These are phyloP conservation scores for Aspergillus bridgeri DNA, from an alignment of 495 filamentous ascomycete species.

Conservation along the genomic window DNA sequence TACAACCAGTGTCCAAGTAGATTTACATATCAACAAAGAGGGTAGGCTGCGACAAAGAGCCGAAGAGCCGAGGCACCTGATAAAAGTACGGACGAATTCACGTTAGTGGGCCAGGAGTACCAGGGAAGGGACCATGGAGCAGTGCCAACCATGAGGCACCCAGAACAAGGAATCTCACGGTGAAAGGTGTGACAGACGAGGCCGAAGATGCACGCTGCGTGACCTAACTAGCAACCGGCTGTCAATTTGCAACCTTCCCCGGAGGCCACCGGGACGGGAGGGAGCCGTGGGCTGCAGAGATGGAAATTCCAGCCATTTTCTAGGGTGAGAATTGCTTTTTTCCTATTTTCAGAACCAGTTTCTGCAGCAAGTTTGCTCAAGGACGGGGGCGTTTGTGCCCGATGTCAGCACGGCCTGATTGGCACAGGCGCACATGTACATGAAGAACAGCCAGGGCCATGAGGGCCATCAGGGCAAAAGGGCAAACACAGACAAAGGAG, in stretches of 20 bases:
- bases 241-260: no score
- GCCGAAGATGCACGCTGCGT: neutral
- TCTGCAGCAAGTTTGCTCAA: neutral
- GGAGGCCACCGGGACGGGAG: neutral
- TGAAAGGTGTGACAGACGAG: neutral
- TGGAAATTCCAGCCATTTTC: neutral
- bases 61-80: neutral
- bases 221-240: neutral
- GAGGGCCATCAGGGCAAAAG: neutral
- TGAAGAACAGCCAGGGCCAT: neutral
- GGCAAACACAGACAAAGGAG: constrained; percentile 4
- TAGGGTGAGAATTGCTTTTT: neutral
- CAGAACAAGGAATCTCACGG: neutral
- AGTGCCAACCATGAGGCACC: neutral
- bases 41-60: neutral
- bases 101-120: neutral
- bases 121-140: neutral
- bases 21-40: neutral
- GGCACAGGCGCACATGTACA: neutral
- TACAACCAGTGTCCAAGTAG: neutral
- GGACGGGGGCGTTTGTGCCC: no score
- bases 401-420: neutral
- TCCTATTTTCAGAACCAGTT: neutral
- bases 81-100: neutral
- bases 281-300: neutral